Evolutionary conservation across 192 early-diverging fungal species (phyloP), one percentile per base, ranked within the genome.

Genomic region (Mortierella antarctica): DNA sequence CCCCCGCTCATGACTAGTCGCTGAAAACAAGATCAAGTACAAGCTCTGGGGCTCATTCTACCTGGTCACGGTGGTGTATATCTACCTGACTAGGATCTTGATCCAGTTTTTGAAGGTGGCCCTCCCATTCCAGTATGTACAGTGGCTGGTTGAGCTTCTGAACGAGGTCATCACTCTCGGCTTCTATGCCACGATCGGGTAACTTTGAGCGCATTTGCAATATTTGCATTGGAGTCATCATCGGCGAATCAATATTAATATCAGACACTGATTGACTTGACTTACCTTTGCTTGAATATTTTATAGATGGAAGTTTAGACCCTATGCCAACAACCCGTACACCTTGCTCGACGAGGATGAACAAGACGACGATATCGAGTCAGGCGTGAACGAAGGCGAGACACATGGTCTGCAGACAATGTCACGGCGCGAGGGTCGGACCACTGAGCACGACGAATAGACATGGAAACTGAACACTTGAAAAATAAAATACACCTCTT

Each of bases 31-130:
- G 49, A 66, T 50, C 70, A 87, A 85, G 59, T 87, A 89, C 65
- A 84, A 87, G 49, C 62, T 89, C 9, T 89, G 88, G 88, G 83
- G 84, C 9, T 73, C 86, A 5, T 87, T 89, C 73, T 89, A 89
- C 44, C 57, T 89, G 11, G 73, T 87, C 13, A 87, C 86, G 5
- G 65, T 89, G 11, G 71, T 82, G 2, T 89, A 89, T 57, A 74
- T 89, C 40, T 89, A 89, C 54, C 52, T 83, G 48, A 89, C 88
- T 4, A 77, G 86, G 48, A 82, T 89, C 45, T 31, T 89, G 65
- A 83, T 87, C 10, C 57, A 73, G 60, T 63, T 86, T 39, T 57
- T 89, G 62, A 85, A 83, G 67, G 83, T 79, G 11, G 68, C 83
- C 0, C 71, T 89, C 4, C 88, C 88, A 5, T 89, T 68, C 45